Base-by-base conservation (phyloP, 345 rosid species). In the Hibiscus trionum region DNA sequence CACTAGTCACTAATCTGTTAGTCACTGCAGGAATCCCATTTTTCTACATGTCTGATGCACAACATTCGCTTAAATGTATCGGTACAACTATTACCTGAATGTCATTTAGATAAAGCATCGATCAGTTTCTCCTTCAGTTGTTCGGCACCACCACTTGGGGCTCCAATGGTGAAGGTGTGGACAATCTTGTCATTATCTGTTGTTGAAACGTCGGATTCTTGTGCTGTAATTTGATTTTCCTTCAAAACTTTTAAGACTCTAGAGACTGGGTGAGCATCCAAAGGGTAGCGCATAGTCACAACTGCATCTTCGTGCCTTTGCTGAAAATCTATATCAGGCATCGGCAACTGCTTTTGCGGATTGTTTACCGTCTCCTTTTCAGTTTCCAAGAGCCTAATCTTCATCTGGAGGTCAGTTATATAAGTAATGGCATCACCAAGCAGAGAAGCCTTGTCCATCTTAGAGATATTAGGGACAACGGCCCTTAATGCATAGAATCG, bases 401-500 rank as follows among this genome's bases (percentile, higher is more conserved):
- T 91, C 82, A 29, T 84, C 81, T 88, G 96, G 78, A 93, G 94
- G 71, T 91, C 98, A 0, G 88, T 90, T 68, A 93, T 91, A 78
- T 86, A 89, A 46, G 90, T 77, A 68, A 93, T 93, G 31, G 98
- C 97, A 67, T 93, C 96, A 1, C 97, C 98, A 4, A 93, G 97
- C 7, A 93, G 83, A 15, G 98, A 93, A 29, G 98, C 97, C 76
- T 91, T 91, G 75, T 93, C 98, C 98, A 93, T 93, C 86, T 91
- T 91, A 60, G 98, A 93, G 81, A 91, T 93, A 81, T 91, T 93
- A 16, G 98, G 97, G 19, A 91, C 98, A 47, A 93, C 96, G 1
- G 97, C 94, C 73, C 98, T 79, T 75, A 91, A 80, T 0, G 97
- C 97, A 69, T 95, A 95, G 76, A 95, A 95, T 72, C 96, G 88